Conservation (phyloP, 345 rosid genomes). For the Populus deltoides region DNA sequence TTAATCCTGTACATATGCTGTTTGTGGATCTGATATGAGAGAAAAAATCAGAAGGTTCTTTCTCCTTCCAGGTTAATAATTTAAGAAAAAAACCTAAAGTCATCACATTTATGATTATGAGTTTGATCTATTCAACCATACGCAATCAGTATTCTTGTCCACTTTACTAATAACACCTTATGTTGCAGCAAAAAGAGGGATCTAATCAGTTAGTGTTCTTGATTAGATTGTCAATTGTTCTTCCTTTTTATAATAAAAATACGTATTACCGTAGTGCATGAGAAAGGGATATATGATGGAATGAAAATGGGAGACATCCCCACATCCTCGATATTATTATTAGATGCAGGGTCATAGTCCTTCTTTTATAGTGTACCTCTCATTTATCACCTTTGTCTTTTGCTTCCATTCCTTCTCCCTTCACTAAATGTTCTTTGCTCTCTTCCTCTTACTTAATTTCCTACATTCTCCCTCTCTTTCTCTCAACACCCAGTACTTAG, state of each 20-base stretch:
- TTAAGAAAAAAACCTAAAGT: neutral
- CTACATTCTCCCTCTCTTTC: conserved; percentile 1
- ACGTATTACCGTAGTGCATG: conserved; percentile 23
- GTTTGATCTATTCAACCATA: conserved; percentile 1
- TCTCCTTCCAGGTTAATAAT: neutral
- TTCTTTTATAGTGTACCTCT: conserved; percentile 57
- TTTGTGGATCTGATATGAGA: neutral
- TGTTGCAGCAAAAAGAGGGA: neutral
- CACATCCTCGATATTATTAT: conserved; percentile 56
- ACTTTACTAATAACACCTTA: neutral
- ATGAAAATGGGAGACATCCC: conserved; percentile 55
- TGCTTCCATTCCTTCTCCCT: conserved; percentile 56
- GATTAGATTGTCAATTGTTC: neutral
- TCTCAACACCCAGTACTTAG: conserved; percentile 27
- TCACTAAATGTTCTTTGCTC: conserved; percentile 43
- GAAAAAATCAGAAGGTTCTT: conserved; percentile 4
- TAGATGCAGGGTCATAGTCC: conserved; percentile 72
- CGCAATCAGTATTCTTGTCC: neutral
- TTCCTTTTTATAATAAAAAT: neutral
- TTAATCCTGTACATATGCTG: neutral
- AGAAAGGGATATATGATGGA: conserved; percentile 27
- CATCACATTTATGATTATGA: conserved; percentile 1
- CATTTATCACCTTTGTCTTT: conserved; percentile 72
- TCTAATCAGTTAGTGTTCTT: neutral
- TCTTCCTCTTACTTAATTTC: conserved; percentile 18